phyloP scores from a whole-genome alignment of 2,329 filamentous ascomycete species.

The Whalleya microplaca region DNA sequence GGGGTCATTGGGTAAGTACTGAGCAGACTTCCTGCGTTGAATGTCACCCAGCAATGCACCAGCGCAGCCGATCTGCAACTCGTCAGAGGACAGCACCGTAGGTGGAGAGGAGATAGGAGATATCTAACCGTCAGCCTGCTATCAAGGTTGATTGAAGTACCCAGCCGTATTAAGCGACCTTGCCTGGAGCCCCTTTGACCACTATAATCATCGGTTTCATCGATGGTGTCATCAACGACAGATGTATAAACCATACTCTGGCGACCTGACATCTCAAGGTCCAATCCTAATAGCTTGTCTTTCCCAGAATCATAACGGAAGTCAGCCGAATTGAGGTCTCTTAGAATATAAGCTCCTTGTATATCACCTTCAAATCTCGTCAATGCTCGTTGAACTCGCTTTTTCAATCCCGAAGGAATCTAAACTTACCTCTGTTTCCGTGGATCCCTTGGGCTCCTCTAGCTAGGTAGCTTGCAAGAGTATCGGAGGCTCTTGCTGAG shows the following conservation, averaged over 20 bases:
- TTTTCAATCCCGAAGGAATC: background rate
- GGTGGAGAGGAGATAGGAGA: background rate
- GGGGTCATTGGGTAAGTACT: conserved; percentile 64
- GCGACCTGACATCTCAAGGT: conserved; percentile 50
- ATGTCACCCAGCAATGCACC: conserved; percentile 85
- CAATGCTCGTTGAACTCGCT: conserved; percentile 7
- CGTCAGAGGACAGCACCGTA: conserved; percentile 15
- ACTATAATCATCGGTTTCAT: conserved; percentile 41
- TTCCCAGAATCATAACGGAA: conserved; percentile 72
- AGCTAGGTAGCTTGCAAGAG: conserved; percentile 43
- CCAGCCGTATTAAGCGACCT: conserved; percentile 68
- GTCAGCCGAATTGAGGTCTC: conserved; percentile 70
- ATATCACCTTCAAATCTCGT: conserved; percentile 38
- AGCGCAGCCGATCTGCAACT: conserved; percentile 71
- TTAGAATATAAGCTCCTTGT: conserved; percentile 55
- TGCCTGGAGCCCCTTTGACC: conserved; percentile 56
- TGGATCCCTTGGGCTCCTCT: conserved; percentile 39
- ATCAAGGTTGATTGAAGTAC: conserved; percentile 73
- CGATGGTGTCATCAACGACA: conserved; percentile 48
- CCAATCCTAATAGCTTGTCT: conserved; percentile 65
- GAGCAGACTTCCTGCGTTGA: conserved; percentile 66
- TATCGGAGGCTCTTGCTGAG: conserved; percentile 49
- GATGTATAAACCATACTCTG: conserved; percentile 66
- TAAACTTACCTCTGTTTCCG: conserved; percentile 31
- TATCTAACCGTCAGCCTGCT: conserved; percentile 66